Conservation (phyloP, 345 rosid species). For the Sapria himalayana region DNA sequence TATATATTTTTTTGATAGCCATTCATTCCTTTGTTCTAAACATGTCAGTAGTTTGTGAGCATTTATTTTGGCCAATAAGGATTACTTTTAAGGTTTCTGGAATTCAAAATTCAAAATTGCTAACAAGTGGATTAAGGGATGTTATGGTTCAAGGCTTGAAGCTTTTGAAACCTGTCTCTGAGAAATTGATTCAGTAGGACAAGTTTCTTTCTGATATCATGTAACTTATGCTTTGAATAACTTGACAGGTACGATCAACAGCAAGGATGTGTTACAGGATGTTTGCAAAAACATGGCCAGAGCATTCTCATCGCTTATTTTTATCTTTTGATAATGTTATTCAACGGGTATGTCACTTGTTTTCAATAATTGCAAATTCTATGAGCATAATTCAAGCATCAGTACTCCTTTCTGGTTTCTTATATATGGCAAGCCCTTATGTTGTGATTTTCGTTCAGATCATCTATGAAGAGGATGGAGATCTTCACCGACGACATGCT, state of each 20-base stretch:
- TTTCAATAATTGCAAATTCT: not conserved
- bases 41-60: too few relatives aligned
- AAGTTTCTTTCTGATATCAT: too few relatives aligned
- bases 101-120: too few relatives aligned
- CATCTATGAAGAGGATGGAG: conserved; percentile 88
- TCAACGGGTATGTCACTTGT: conserved; percentile 52
- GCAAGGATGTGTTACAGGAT: conserved; percentile 97
- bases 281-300: conserved; percentile 98
- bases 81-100: too few relatives aligned
- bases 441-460: conserved; percentile 22
- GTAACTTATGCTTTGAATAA: conserved; percentile 7
- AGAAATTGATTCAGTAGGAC: too few relatives aligned
- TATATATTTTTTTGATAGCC: too few relatives aligned
- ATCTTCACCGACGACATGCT: conserved; percentile 85
- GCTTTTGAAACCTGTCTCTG: too few relatives aligned
- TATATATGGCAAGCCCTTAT: not conserved
- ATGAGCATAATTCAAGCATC: conserved; percentile 2
- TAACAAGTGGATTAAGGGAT: too few relatives aligned
- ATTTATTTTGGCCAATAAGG: too few relatives aligned
- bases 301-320: conserved; percentile 87
- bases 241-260: conserved; percentile 70
- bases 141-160: too few relatives aligned
- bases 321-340: conserved; percentile 86
- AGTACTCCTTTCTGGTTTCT: too few relatives aligned
- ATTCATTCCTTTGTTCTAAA: too few relatives aligned